Conservation (phyloP, 2,329 filamentous ascomycete genomes). For the Fusarium dlaminii region DNA sequence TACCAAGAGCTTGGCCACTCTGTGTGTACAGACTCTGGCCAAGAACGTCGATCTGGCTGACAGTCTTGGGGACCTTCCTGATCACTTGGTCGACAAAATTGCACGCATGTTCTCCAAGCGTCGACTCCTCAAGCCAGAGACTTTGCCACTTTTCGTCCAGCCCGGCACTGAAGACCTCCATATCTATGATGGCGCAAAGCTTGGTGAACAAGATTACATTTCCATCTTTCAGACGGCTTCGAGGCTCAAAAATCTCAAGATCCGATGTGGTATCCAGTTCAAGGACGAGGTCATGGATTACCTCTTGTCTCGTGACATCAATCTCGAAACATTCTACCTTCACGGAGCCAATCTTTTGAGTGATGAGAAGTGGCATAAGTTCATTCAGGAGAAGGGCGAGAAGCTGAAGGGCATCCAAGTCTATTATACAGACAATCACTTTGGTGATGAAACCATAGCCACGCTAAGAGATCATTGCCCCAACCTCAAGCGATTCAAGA, state of each 20-base stretch:
- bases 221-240: constrained; percentile 82
- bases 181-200: constrained; percentile 69
- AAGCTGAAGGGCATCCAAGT: constrained; percentile 76
- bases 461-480: constrained; percentile 72
- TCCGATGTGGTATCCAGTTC: constrained; percentile 90
- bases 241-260: constrained; percentile 73
- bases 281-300: constrained; percentile 87
- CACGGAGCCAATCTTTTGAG: constrained; percentile 87
- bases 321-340: constrained; percentile 78
- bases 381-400: constrained; percentile 72
- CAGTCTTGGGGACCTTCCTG: constrained; percentile 68
- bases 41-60: constrained; percentile 71
- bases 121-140: constrained; percentile 63
- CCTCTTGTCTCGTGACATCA: constrained; percentile 74
- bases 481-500: constrained; percentile 77
- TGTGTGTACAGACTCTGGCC: constrained; percentile 70
- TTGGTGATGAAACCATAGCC: constrained; percentile 75
- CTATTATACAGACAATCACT: constrained; percentile 84
- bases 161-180: constrained; percentile 60
- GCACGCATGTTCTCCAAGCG: constrained; percentile 69
- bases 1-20: constrained; percentile 72
- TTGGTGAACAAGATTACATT: constrained; percentile 80
- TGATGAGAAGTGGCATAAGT: constrained; percentile 77
- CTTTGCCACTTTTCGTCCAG: constrained; percentile 66
- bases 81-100: constrained; percentile 65